Evolutionary conservation across 1,284 basidiomycete species (phyloP), one percentile per base, ranked within the genome.

Genomic region (Austroboletus rostrupii): DNA sequence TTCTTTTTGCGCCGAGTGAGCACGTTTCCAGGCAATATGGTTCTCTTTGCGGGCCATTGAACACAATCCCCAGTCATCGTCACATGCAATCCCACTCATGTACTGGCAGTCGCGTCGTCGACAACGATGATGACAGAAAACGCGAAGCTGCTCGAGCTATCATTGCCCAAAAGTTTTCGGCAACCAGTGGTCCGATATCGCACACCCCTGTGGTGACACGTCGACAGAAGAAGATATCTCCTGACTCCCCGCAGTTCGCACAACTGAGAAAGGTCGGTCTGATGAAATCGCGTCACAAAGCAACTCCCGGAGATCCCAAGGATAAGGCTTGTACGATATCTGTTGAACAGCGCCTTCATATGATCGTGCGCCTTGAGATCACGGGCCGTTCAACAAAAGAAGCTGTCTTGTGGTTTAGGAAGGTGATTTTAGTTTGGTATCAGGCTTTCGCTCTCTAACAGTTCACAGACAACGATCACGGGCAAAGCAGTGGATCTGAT

Each of bases 221-320:
- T 37, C 60, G 49, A 52, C 59, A 53, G 28, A 58, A 49, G 52
- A 69, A 71, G 56, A 47, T 68, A 33, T 72, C 77, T 12, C 72
- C 71, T 3, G 76, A 83, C 56, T 75, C 81, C 8, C 74, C 70
- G 54, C 84, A 83, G 57, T 61, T 76, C 14, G 78, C 75, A 0
- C 78, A 81, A 56, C 65, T 75, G 45, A 72, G 74, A 47, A 80
- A 80, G 58, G 66, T 89, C 12, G 77, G 83, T 58, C 59, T 82
- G 9, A 87, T 90, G 77, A 87, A 81, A 60, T 78, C 90, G 76
- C 79, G 83, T 45, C 86, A 86, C 61, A 74, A 71, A 44, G 88
- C 88, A 12, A 57, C 70, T 36, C 78, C 87, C 7, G 80, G 72
- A 4, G 82, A 90, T 57, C 72, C 76, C 12, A 80, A 74, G 58